Evolutionary conservation across 2,329 filamentous ascomycete species (phyloP).

Genomic region (Coniochaeta prunicola): DNA sequence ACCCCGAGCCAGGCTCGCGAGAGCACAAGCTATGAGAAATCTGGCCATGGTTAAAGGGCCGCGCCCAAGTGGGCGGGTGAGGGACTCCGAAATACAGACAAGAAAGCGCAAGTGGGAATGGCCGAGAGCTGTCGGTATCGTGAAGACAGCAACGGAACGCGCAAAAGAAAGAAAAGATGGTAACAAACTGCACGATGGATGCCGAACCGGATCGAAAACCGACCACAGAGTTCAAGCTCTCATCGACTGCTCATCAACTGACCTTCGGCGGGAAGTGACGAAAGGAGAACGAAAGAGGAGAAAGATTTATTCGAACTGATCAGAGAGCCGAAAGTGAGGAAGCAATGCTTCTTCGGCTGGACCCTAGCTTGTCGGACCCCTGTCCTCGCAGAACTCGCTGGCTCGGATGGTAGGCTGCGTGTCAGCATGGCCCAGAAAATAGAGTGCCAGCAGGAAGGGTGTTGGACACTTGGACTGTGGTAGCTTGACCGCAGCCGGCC

Average conservation of each 20-base stretch:
- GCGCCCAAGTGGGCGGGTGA: conserved; percentile 10
- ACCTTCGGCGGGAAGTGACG: neutral
- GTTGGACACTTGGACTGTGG: neutral
- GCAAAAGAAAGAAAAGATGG: neutral
- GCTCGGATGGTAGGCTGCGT: neutral
- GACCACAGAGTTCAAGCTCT: conserved; percentile 4
- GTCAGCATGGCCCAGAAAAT: neutral
- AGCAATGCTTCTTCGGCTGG: neutral
- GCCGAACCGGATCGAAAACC: neutral
- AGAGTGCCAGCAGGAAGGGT: neutral
- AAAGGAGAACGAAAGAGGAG: conserved; percentile 3
- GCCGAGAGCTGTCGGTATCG: neutral
- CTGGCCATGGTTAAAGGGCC: conserved; percentile 10
- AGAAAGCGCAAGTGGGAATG: neutral
- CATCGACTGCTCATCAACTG: conserved; percentile 3
- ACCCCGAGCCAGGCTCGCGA: conserved; percentile 12
- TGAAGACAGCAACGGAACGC: neutral
- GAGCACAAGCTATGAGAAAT: conserved; percentile 6
- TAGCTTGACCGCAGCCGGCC: conserved; percentile 1
- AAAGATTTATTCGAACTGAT: conserved; percentile 8
- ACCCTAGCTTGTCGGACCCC: neutral
- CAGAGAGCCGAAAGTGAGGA: neutral
- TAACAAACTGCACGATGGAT: neutral
- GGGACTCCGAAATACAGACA: neutral
- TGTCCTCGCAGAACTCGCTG: neutral